Conservation (phyloP, 257 asterid species). For the Solanum virginianum region DNA sequence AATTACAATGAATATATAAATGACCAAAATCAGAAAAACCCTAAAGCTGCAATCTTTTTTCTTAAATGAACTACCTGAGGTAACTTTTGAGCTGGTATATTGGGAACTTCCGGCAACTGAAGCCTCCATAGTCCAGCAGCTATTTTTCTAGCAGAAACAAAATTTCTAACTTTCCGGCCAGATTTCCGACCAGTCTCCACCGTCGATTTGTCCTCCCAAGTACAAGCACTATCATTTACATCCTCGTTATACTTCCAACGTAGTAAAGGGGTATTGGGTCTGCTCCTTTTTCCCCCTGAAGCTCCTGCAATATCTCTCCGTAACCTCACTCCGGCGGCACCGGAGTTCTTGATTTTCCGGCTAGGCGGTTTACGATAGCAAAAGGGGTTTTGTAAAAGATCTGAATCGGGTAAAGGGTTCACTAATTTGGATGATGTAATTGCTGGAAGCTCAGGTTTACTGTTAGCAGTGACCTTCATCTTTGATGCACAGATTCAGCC, state of each 20-base stretch:
- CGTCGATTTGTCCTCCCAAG: constrained; percentile 11
- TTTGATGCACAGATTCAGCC: constrained; percentile 20
- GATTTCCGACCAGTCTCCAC: constrained; percentile 15
- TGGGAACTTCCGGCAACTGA: constrained; percentile 38
- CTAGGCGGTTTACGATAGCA: constrained; percentile 21
- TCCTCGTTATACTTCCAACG: constrained; percentile 50
- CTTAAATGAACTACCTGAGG: constrained; percentile 32
- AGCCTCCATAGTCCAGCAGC: constrained; percentile 56
- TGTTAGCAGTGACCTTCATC: constrained; percentile 39
- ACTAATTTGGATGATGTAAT: background rate
- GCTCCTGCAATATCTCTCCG: constrained; percentile 19
- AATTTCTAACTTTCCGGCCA: constrained; percentile 12
- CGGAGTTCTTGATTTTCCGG: constrained; percentile 36
- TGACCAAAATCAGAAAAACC: background rate
- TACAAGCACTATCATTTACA: constrained; percentile 2
- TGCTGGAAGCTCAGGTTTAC: constrained; percentile 1
- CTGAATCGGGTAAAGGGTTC: constrained; percentile 18
- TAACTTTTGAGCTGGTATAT: constrained; percentile 9
- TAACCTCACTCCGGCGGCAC: constrained; percentile 23
- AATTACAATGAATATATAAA: background rate
- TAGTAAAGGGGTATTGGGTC: constrained; percentile 50
- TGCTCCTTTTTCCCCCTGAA: constrained; percentile 20
- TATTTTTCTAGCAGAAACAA: constrained; percentile 37
- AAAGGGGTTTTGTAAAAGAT: constrained; percentile 21
- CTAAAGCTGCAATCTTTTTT: background rate